Conservation (phyloP, 73 alveolate species). For the Paramecium pentaurelia region DNA sequence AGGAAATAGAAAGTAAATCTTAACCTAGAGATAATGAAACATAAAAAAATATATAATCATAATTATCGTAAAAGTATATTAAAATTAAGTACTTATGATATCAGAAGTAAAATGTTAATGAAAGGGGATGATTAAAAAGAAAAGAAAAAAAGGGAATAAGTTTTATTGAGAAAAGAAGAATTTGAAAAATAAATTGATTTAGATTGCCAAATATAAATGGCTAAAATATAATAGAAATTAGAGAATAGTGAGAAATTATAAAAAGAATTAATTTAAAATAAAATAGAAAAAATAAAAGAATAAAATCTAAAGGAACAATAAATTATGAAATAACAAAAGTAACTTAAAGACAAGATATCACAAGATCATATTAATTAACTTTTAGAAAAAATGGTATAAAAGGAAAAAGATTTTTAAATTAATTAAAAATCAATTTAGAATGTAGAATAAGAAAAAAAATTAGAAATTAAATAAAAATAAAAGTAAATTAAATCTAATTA, state of each 20-base stretch:
- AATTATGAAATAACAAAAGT: not conserved
- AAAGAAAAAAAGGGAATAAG: slow-evolving; percentile 15
- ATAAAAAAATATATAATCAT: not conserved
- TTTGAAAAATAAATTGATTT: not conserved
- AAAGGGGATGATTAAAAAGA: not conserved
- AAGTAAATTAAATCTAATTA: not conserved
- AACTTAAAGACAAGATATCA: not conserved
- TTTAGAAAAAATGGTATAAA: not conserved
- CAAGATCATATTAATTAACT: not conserved
- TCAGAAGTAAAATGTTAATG: not conserved
- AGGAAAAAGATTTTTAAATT: not conserved
- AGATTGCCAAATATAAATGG: not conserved
- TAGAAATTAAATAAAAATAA: not conserved
- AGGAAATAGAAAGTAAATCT: not conserved
- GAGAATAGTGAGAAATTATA: not conserved
- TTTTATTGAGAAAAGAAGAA: not conserved
- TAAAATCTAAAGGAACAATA: not conserved
- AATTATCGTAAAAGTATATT: not conserved
- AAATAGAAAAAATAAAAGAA: slow-evolving; percentile 30
- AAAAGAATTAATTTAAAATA: not conserved
- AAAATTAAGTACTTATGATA: not conserved
- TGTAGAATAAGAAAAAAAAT: not conserved
- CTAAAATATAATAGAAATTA: not conserved
- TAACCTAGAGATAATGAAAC: not conserved
- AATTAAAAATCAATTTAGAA: not conserved